Evolutionary conservation across 257 asterid species (phyloP).

Genomic region (Nicotiana obtusifolia): DNA sequence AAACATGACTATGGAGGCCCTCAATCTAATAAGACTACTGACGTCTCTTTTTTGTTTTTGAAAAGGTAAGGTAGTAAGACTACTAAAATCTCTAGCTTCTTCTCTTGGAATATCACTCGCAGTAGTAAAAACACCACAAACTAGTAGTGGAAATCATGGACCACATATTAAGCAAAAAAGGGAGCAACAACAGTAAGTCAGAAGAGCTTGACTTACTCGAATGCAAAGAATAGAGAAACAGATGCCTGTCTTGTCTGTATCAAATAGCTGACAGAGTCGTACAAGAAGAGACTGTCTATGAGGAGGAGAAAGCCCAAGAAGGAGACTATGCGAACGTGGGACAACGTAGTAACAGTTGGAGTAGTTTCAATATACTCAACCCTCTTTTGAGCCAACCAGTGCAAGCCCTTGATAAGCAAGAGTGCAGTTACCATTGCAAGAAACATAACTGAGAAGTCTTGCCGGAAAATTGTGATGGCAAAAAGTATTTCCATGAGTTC

Average conservation of each 20-base stretch:
- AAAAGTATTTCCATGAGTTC: slow-evolving; percentile 96
- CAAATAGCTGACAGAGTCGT: slow-evolving; percentile 52
- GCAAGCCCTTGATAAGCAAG: slow-evolving; percentile 87
- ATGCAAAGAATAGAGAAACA: slow-evolving; percentile 80
- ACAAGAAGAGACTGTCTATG: slow-evolving; percentile 59
- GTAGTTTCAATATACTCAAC: slow-evolving; percentile 96
- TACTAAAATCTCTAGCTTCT: background rate
- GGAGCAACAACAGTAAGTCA: background rate
- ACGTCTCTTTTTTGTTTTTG: background rate
- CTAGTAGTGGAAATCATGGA: background rate
- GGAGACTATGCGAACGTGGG: slow-evolving; percentile 80
- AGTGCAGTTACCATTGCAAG: slow-evolving; percentile 84
- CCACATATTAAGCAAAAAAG: background rate
- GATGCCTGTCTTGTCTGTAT: slow-evolving; percentile 77
- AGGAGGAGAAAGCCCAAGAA: slow-evolving; percentile 85
- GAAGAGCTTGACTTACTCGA: slow-evolving; percentile 60
- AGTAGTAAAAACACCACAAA: background rate
- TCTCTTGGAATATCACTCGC: background rate
- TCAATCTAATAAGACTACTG: background rate
- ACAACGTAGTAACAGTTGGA: slow-evolving; percentile 63
- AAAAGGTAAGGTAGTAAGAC: background rate
- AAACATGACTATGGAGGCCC: background rate
- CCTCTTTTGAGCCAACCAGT: slow-evolving; percentile 98
- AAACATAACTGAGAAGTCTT: slow-evolving; percentile 80
- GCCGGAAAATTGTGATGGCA: slow-evolving; percentile 92